Conservation (phyloP, 768 basidiomycete genomes). For the Neoboletus magnificus region DNA sequence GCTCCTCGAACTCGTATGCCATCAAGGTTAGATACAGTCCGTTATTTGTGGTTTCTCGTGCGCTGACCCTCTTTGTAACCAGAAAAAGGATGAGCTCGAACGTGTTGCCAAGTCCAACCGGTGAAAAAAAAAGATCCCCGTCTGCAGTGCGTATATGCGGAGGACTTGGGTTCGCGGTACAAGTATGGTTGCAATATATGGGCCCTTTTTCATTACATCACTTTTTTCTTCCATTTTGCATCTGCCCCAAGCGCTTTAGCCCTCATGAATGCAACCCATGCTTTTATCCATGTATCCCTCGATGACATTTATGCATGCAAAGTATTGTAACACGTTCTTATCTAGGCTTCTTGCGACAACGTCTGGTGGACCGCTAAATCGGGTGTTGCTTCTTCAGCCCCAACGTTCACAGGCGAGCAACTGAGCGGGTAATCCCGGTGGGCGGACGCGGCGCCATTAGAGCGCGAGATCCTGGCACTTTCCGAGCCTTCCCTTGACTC, state of each 20-base stretch:
- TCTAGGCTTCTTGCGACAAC: not conserved
- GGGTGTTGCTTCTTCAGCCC: not conserved
- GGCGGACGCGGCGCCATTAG: not conserved
- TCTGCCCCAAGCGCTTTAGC: slow-evolving; percentile 3
- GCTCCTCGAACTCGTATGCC: slow-evolving; percentile 99
- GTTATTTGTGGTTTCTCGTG: not conserved
- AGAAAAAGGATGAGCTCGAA: slow-evolving; percentile 99
- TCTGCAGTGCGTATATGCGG: not conserved
- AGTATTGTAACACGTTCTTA: slow-evolving; percentile 3
- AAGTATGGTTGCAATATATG: slow-evolving; percentile 23
- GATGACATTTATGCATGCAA: slow-evolving; percentile 10
- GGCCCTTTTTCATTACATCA: slow-evolving; percentile 14
- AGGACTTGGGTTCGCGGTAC: slow-evolving; percentile 12
- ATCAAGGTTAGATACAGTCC: slow-evolving; percentile 71
- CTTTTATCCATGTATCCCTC: slow-evolving; percentile 18
- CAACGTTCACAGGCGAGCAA: not conserved
- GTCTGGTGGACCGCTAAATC: not conserved
- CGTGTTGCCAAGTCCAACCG: slow-evolving; percentile 99
- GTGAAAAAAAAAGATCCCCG: slow-evolving; percentile 57
- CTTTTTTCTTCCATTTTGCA: slow-evolving; percentile 9
- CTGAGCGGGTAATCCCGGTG: not conserved
- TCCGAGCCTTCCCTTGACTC: slow-evolving; percentile 10
- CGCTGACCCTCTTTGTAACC: slow-evolving; percentile 7
- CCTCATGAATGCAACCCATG: slow-evolving; percentile 28
- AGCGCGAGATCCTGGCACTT: slow-evolving; percentile 11